Percentiles rank a stretch among this genome's conserved stretches.
These are phyloP conservation scores for Phaeosphaeriaceae sp. DNA, from an alignment of 2,329 filamentous ascomycete species.

Conservation along the genomic window DNA sequence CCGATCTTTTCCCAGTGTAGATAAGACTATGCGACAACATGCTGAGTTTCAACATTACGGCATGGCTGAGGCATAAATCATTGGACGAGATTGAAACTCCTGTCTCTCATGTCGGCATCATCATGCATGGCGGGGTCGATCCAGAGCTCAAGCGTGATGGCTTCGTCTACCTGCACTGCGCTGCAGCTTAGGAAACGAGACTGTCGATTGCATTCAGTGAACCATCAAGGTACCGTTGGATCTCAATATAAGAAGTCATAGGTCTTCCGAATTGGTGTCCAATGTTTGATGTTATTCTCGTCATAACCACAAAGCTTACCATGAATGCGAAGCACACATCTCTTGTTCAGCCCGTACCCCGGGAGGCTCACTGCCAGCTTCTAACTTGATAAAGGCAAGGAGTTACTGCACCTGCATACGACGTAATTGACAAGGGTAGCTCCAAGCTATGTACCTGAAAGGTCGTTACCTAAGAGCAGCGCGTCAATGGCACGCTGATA, in stretches of 20 bases:
- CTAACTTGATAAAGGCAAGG: constrained; percentile 31
- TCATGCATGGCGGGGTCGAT: constrained; percentile 36
- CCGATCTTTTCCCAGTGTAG: constrained; percentile 18
- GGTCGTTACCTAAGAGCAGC: constrained; percentile 42
- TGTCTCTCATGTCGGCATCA: constrained; percentile 21
- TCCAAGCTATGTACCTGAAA: constrained; percentile 45
- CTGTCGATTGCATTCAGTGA: background rate
- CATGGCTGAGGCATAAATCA: constrained; percentile 19
- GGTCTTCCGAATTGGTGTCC: background rate
- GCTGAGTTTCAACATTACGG: constrained; percentile 31
- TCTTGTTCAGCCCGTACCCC: background rate
- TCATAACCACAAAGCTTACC: background rate
- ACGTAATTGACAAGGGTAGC: constrained; percentile 34
- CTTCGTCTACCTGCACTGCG: background rate
- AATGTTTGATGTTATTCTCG: background rate
- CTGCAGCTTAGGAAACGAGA: background rate
- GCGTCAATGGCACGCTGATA: constrained; percentile 38
- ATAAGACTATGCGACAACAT: constrained; percentile 33
- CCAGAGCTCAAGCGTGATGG: constrained; percentile 17
- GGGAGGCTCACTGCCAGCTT: constrained; percentile 6
- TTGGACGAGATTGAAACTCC: constrained; percentile 26
- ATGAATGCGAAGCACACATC: background rate
- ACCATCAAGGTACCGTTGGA: constrained; percentile 21
- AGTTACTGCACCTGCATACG: constrained; percentile 28
- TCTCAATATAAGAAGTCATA: background rate